These are phyloP conservation scores for Protomyces pachydermus DNA, from an alignment of 1,139 yeast genomes.

Conservation along the genomic window DNA sequence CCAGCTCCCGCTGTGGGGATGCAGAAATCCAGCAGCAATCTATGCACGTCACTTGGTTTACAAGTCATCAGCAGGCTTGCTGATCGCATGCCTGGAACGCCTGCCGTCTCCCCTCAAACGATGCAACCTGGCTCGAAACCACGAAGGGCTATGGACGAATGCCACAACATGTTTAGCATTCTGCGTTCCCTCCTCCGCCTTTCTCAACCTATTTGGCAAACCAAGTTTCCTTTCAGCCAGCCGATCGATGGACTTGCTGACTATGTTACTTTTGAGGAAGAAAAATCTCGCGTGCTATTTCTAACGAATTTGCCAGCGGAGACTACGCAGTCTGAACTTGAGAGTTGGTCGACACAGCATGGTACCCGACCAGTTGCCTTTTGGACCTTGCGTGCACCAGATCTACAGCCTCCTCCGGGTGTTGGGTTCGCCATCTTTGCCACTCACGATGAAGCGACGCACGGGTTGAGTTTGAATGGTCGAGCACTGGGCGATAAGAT, in stretches of 20 bases:
- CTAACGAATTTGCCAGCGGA: constrained; percentile 74
- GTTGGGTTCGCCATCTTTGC: constrained; percentile 83
- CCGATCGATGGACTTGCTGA: constrained; percentile 77
- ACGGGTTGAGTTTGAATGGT: constrained; percentile 73
- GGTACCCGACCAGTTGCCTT: constrained; percentile 85
- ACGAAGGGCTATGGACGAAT: constrained; percentile 45
- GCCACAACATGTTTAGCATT: constrained; percentile 44
- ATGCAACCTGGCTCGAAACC: constrained; percentile 33
- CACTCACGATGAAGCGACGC: constrained; percentile 80
- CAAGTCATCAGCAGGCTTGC: constrained; percentile 35
- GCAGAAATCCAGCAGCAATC: constrained; percentile 39
- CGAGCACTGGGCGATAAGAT: constrained; percentile 66
- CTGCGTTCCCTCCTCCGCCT: constrained; percentile 52
- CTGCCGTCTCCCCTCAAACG: constrained; percentile 19
- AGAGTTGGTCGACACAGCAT: constrained; percentile 82
- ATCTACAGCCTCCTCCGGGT: constrained; percentile 47
- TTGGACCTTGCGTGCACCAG: constrained; percentile 72
- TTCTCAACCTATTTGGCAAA: constrained; percentile 48
- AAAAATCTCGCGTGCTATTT: constrained; percentile 72
- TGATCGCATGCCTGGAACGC: constrained; percentile 6
- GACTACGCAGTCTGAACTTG: constrained; percentile 85
- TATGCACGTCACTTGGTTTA: constrained; percentile 58
- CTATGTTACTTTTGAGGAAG: constrained; percentile 59
- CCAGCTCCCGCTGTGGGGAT: constrained; percentile 2
- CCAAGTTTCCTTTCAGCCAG: constrained; percentile 52